phyloP scores from a whole-genome alignment of 805 yeast genomes.

The Candida railenensis region DNA sequence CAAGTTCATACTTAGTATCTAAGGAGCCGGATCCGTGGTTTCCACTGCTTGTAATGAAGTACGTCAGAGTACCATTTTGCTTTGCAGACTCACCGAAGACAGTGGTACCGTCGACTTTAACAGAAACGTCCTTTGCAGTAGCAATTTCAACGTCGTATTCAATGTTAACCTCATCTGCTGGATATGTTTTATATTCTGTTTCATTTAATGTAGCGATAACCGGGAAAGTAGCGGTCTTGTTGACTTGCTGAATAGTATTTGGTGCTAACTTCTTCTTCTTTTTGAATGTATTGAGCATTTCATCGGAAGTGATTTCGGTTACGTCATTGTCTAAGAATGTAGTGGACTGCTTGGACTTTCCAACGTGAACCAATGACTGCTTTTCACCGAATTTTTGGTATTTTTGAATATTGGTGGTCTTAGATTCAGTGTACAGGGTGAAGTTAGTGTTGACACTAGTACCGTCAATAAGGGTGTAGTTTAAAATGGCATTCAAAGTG shows the following conservation, averaged over 20 bases:
- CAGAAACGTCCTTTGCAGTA: conserved; percentile 14
- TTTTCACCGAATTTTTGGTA: conserved; percentile 38
- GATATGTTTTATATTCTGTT: conserved; percentile 23
- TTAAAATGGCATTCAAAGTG: conserved; percentile 31
- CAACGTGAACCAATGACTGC: conserved; percentile 31
- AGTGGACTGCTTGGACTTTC: conserved; percentile 7
- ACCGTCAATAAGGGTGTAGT: conserved; percentile 39
- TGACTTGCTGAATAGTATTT: conserved; percentile 9
- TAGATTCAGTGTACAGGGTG: conserved; percentile 25
- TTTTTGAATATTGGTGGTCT: conserved; percentile 36
- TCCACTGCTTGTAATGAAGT: conserved; percentile 21
- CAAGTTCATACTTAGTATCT: conserved; percentile 28
- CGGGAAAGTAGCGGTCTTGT: conserved; percentile 22
- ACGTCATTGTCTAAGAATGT: conserved; percentile 18
- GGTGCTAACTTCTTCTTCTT: conserved; percentile 9
- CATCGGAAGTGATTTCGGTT: conserved; percentile 10
- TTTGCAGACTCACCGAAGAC: conserved; percentile 12
- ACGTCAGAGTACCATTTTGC: conserved; percentile 33
- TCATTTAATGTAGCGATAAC: conserved; percentile 19
- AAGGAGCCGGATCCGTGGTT: conserved; percentile 29
- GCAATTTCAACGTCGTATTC: conserved; percentile 19
- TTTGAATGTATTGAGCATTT: conserved; percentile 18
- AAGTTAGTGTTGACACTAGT: conserved; percentile 26
- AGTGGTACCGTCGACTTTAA: conserved; percentile 14
- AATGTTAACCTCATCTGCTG: conserved; percentile 11